Evolutionary conservation across 768 basidiomycete species (phyloP).

Genomic region (Xerocomellus dryophilus): DNA sequence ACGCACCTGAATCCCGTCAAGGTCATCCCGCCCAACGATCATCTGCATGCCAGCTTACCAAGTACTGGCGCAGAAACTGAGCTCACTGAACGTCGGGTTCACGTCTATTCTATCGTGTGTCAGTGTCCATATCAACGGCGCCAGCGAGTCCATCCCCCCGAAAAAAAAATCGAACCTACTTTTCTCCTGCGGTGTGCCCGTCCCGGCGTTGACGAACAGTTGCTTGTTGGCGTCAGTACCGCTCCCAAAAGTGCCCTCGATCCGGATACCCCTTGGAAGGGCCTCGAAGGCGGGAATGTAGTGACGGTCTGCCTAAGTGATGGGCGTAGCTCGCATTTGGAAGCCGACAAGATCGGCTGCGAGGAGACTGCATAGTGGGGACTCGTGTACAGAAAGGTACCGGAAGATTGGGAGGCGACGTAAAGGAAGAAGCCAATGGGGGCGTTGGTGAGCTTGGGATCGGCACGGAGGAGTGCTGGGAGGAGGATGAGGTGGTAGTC

Average conservation of each 20-base stretch:
- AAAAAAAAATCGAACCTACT: slow-evolving; percentile 39
- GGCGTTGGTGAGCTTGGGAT: too few species aligned
- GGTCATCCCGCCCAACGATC: too few species aligned
- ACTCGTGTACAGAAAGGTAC: slow-evolving; percentile 55
- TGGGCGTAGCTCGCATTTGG: slow-evolving; percentile 80
- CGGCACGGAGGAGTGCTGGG: too few species aligned
- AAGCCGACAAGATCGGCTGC: slow-evolving; percentile 92
- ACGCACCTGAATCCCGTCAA: too few species aligned
- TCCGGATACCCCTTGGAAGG: slow-evolving; percentile 77
- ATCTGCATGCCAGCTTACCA: too few species aligned
- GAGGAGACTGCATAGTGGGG: slow-evolving; percentile 84
- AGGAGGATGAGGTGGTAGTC: too few species aligned
- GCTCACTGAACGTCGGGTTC: too few species aligned
- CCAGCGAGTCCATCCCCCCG: background rate
- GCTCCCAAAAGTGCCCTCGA: slow-evolving; percentile 33
- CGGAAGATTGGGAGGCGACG: too few species aligned
- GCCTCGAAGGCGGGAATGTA: slow-evolving; percentile 80
- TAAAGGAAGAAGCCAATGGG: too few species aligned
- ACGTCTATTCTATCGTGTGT: background rate
- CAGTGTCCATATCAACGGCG: slow-evolving; percentile 4
- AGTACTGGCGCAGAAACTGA: too few species aligned
- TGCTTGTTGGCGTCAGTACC: slow-evolving; percentile 27
- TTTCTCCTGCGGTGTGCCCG: slow-evolving; percentile 73
- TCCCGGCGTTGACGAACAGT: slow-evolving; percentile 80
- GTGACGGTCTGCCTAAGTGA: slow-evolving; percentile 79